A percentile compares a stretch with the other conserved stretches of the same genome.
phyloP scores from a whole-genome alignment of 495 filamentous ascomycete genomes.

The Penicillium bovifimosum region DNA sequence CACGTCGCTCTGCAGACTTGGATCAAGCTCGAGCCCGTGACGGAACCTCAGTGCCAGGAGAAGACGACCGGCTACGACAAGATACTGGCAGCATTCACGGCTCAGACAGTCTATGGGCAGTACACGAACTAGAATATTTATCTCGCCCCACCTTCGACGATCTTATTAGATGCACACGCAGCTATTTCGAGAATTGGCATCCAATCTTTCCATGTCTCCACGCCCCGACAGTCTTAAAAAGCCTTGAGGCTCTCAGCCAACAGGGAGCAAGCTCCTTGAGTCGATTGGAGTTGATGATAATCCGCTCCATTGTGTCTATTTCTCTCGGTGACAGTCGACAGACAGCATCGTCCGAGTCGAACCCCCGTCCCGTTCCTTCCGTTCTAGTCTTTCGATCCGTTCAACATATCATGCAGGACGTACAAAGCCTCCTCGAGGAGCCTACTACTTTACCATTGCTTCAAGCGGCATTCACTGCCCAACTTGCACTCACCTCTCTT shows the following conservation, averaged over 20 bases:
- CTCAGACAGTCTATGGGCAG: slow-evolving; percentile 25
- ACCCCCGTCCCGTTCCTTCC: slow-evolving; percentile 24
- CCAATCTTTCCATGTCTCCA: slow-evolving; percentile 44
- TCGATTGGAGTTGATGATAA: slow-evolving; percentile 28
- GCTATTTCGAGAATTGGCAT: slow-evolving; percentile 48
- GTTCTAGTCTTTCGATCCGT: slow-evolving; percentile 34
- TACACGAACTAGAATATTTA: slow-evolving; percentile 27
- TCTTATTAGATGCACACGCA: slow-evolving; percentile 34
- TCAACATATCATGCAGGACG: slow-evolving; percentile 33
- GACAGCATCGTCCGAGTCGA: slow-evolving; percentile 2
- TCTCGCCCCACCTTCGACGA: slow-evolving; percentile 24
- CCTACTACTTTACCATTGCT: slow-evolving; percentile 34
- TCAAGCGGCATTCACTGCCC: slow-evolving; percentile 41
- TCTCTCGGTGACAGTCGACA: slow-evolving; percentile 35
- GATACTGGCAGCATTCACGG: slow-evolving; percentile 5
- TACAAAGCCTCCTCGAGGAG: slow-evolving; percentile 30
- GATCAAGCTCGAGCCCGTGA: slow-evolving; percentile 25
- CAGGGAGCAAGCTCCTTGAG: slow-evolving; percentile 19
- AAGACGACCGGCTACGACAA: slow-evolving; percentile 40
- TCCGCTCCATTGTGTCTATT: slow-evolving; percentile 45
- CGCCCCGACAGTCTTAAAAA: slow-evolving; percentile 35
- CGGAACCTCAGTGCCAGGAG: slow-evolving; percentile 38
- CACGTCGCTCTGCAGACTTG: slow-evolving; percentile 33
- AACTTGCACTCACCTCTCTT: slow-evolving; percentile 43
- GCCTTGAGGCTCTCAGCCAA: slow-evolving; percentile 28